Evolutionary conservation across 306 rosid genomes (phyloP).

Genomic region (Cucurbita moschata): DNA sequence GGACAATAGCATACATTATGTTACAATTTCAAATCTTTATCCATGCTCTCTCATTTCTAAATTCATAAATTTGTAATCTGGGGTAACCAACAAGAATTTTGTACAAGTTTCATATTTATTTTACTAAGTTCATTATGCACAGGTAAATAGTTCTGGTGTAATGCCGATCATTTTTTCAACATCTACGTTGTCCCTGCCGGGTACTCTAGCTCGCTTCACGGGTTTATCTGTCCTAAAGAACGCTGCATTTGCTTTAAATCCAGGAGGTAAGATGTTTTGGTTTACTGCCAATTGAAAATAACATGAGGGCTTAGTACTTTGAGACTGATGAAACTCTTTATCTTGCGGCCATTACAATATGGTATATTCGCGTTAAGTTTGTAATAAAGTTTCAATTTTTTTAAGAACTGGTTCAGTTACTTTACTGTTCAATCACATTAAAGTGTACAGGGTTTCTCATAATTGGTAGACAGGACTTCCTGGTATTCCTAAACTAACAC

Average conservation of each 20-base stretch:
- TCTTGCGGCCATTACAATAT: not conserved
- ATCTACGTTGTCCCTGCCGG: slow-evolving; percentile 88
- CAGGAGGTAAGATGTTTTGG: slow-evolving; percentile 50
- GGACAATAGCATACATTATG: too few species aligned
- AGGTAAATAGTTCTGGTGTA: slow-evolving; percentile 97
- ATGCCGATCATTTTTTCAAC: slow-evolving; percentile 96
- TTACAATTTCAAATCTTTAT: not conserved
- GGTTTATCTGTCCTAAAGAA: slow-evolving; percentile 63
- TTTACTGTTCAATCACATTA: not conserved
- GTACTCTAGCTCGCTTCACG: slow-evolving; percentile 88
- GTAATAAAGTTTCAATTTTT: not conserved
- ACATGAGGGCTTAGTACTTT: not conserved
- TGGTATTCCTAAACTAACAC: slow-evolving; percentile 8
- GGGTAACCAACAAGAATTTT: not conserved
- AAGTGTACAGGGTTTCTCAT: not conserved
- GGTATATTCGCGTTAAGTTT: not conserved
- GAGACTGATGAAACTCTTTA: not conserved
- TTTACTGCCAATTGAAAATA: not conserved
- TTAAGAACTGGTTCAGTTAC: not conserved
- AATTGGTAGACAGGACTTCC: not conserved
- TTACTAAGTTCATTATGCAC: slow-evolving; percentile 20
- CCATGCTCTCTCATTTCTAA: not conserved
- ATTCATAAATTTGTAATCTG: not conserved
- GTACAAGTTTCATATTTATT: not conserved
- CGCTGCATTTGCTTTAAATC: slow-evolving; percentile 76